A percentile compares a stretch with the other conserved stretches of the same genome.
Evolutionary conservation across 129 eudicot species (phyloP).

Genomic region (Chrysanthemum makinoi): DNA sequence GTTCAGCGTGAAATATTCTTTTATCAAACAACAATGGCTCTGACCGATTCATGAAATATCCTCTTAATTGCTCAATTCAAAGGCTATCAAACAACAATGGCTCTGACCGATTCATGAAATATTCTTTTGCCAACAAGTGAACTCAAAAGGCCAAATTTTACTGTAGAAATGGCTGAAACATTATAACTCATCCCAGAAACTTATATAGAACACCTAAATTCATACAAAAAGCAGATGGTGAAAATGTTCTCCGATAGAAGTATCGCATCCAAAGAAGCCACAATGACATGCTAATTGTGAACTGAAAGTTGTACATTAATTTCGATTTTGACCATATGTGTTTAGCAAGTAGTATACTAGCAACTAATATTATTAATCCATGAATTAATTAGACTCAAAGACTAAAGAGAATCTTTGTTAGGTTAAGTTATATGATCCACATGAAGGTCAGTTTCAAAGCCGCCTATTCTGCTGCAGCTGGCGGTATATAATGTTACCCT

Average conservation of each 20-base stretch:
- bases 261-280: not conserved
- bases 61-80: no score
- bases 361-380: not conserved
- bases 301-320: not conserved
- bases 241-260: not conserved
- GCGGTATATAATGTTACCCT: conserved; percentile 30
- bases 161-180: no score
- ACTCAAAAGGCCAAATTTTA: no score
- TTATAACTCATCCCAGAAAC: no score
- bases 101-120: no score
- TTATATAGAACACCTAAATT: no score
- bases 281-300: not conserved
- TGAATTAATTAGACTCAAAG: not conserved
- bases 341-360: not conserved
- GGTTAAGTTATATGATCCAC: not conserved
- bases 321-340: not conserved
- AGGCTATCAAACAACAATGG: no score
- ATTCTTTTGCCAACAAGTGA: no score
- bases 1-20: no score
- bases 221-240: not conserved
- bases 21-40: no score
- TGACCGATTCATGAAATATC: no score
- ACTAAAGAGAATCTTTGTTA: not conserved
- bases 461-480: not conserved
- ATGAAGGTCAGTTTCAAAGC: not conserved